Evolutionary conservation across 2,329 filamentous ascomycete species (phyloP).

Genomic region (Blastomyces percursus): DNA sequence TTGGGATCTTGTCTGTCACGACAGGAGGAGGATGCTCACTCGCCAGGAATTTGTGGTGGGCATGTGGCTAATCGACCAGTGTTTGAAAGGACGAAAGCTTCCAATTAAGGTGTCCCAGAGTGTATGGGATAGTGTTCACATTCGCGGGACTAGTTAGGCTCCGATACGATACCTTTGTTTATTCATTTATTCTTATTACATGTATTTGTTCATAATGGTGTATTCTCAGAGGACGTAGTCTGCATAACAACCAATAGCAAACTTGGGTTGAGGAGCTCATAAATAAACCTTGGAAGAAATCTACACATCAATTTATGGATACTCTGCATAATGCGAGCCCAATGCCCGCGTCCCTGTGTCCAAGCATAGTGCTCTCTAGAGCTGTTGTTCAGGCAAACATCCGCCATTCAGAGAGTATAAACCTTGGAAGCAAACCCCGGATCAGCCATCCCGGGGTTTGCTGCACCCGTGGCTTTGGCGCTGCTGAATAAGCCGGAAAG

Average conservation of each 20-base stretch:
- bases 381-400: background rate
- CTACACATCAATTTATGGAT: background rate
- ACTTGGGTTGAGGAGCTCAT: background rate
- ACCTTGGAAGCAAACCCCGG: conserved; percentile 1
- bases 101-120: conserved; percentile 36
- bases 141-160: background rate
- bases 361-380: too few species aligned
- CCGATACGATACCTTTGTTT: background rate
- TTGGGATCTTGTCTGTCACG: conserved; percentile 37
- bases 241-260: background rate
- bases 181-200: background rate
- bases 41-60: conserved; percentile 41
- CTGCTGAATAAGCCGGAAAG: background rate
- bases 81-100: conserved; percentile 38
- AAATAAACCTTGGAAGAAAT: too few species aligned
- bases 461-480: background rate
- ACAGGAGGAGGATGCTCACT: conserved; percentile 29
- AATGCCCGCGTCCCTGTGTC: too few species aligned
- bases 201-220: background rate
- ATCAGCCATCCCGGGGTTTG: background rate
- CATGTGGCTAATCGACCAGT: conserved; percentile 42
- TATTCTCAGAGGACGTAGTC: background rate
- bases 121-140: conserved; percentile 36
- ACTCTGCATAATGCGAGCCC: background rate
- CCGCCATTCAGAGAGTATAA: background rate